Percentiles rank a stretch among this genome's conserved stretches.
phyloP scores from a whole-genome alignment of 805 yeast species.

The Spathaspora hagerdaliae region DNA sequence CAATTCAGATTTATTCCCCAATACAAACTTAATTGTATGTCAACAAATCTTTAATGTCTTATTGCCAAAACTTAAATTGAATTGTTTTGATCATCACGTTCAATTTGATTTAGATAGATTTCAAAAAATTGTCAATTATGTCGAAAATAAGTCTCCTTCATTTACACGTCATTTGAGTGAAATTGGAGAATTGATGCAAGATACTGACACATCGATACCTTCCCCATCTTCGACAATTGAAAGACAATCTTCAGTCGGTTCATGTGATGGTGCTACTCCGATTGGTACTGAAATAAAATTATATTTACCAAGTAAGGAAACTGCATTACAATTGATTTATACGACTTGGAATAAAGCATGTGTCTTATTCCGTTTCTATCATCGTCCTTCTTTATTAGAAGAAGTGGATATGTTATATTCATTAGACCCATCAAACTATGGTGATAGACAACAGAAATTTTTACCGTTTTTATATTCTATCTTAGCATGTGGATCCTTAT shows the following conservation, averaged over 20 bases:
- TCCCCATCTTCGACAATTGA: conserved; percentile 9
- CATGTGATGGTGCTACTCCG: conserved; percentile 19
- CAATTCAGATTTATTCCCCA: conserved; percentile 2
- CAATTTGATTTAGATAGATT: conserved; percentile 33
- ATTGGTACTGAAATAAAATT: conserved; percentile 48
- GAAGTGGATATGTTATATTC: conserved; percentile 75
- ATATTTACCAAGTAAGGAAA: conserved; percentile 70
- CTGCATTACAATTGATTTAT: conserved; percentile 65
- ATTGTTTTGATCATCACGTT: conserved; percentile 29
- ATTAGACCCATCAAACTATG: conserved; percentile 66
- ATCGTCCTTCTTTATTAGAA: conserved; percentile 72
- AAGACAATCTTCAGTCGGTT: conserved; percentile 12
- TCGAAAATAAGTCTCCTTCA: conserved; percentile 13
- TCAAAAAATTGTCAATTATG: conserved; percentile 18
- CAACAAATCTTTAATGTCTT: conserved; percentile 32
- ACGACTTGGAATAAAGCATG: conserved; percentile 85
- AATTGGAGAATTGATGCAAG: conserved; percentile 23
- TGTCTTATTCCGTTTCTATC: conserved; percentile 79
- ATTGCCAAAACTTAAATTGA: conserved; percentile 32
- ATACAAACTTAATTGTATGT: conserved; percentile 21
- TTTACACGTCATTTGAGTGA: conserved; percentile 17
- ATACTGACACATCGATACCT: conserved; percentile 18
- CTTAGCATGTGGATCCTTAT: conserved; percentile 85
- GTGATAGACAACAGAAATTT: conserved; percentile 69
- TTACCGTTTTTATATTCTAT: conserved; percentile 79